A percentile compares a stretch with the other conserved stretches of the same genome.
Conservation (phyloP, 108 stramenopile genomes). For the Nitzschia putrida region DNA sequence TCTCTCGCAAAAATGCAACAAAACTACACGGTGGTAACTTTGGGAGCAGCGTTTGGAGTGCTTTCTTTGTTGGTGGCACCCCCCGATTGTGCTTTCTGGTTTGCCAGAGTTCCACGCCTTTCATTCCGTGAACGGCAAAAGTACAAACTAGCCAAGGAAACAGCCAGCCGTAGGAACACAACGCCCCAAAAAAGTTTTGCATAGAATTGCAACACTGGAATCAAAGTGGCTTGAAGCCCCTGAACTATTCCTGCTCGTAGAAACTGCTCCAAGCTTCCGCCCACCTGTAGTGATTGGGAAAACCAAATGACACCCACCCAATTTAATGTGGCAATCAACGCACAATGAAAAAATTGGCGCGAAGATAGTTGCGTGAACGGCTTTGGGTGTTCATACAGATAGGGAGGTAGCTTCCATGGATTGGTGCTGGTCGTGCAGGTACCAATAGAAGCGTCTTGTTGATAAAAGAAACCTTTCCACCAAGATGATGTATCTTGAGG, state of each 20-base stretch:
- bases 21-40: no score
- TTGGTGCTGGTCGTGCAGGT: slow-evolving; percentile 8
- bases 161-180: slow-evolving; percentile 45
- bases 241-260: slow-evolving; percentile 12
- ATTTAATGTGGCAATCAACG: slow-evolving; percentile 62
- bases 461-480: slow-evolving; percentile 25
- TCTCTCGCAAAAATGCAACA: no score
- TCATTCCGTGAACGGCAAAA: slow-evolving; percentile 18
- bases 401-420: slow-evolving; percentile 35
- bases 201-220: slow-evolving; percentile 69
- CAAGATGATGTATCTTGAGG: slow-evolving; percentile 26
- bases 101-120: slow-evolving; percentile 16
- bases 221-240: slow-evolving; percentile 21
- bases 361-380: slow-evolving; percentile 55
- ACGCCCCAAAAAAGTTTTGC: slow-evolving; percentile 64
- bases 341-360: slow-evolving; percentile 67
- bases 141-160: slow-evolving; percentile 33
- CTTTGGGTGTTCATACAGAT: slow-evolving; percentile 55
- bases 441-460: background rate
- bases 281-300: slow-evolving; percentile 51
- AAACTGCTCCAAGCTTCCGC: slow-evolving; percentile 52
- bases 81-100: background rate
- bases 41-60: no score
- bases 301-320: slow-evolving; percentile 76
- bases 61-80: background rate